Percentiles rank a stretch among this genome's conserved stretches.
These are phyloP conservation scores for Saururus chinensis DNA, from an alignment of 164 flowering plant species.

Conservation along the genomic window DNA sequence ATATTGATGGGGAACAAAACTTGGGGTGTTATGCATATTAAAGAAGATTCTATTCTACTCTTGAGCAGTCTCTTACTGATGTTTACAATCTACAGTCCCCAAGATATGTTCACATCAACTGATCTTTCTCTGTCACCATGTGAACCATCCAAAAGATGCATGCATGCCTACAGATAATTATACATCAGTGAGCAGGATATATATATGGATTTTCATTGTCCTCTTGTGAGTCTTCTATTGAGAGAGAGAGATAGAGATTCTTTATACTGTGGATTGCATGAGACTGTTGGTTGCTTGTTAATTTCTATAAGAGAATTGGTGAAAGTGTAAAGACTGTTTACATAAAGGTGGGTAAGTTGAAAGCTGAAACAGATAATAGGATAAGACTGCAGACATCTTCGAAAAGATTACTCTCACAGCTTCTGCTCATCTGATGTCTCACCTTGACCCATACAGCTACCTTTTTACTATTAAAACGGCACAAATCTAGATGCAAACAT, in stretches of 20 bases:
- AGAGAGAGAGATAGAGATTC: neutral
- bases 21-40: constrained; percentile 1
- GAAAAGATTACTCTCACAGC: neutral
- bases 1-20: neutral
- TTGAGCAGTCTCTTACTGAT: constrained; percentile 5
- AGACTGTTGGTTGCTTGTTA: neutral
- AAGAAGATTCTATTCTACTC: constrained; percentile 33
- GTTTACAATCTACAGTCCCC: neutral
- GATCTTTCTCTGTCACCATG: constrained; percentile 21
- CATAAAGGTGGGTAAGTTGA: neutral
- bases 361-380: neutral
- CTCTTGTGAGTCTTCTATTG: neutral
- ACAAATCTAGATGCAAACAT: constrained; percentile 21
- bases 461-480: constrained; percentile 4
- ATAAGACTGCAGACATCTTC: neutral
- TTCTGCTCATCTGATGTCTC: constrained; percentile 12
- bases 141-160: constrained; percentile 10
- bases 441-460: constrained; percentile 1
- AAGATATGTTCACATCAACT: constrained; percentile 13
- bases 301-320: neutral
- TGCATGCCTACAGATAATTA: constrained; percentile 2
- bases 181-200: neutral
- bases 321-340: neutral
- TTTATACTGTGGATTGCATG: neutral
- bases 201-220: neutral